Percentiles rank a stretch among this genome's conserved stretches.
Conservation (phyloP, 805 yeast genomes). For the Metschnikowia baotianmanensis region DNA sequence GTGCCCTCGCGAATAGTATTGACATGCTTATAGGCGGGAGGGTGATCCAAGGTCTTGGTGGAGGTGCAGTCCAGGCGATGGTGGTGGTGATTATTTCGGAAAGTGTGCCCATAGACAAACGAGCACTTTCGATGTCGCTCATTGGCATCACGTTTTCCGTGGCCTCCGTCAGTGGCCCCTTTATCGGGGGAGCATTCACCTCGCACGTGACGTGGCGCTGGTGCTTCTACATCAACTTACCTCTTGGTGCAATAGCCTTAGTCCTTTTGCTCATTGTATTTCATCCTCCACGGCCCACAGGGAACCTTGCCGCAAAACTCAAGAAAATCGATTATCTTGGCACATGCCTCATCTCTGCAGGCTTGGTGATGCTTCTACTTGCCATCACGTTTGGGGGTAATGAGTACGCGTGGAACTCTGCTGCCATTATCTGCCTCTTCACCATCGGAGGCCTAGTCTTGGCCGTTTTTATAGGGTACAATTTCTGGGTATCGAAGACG, state of each 20-base stretch:
- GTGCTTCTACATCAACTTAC: constrained; percentile 71
- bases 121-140: constrained; percentile 38
- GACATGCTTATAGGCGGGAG: constrained; percentile 68
- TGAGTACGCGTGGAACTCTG: constrained; percentile 52
- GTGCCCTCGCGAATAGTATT: constrained; percentile 56
- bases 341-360: constrained; percentile 39
- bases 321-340: constrained; percentile 50
- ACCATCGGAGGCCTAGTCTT: constrained; percentile 43
- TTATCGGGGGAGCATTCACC: constrained; percentile 65
- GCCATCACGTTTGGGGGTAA: constrained; percentile 57
- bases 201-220: constrained; percentile 66
- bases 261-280: constrained; percentile 38
- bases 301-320: constrained; percentile 37
- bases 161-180: constrained; percentile 59
- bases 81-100: constrained; percentile 58
- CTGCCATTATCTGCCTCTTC: constrained; percentile 50
- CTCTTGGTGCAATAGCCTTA: constrained; percentile 56
- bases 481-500: constrained; percentile 39
- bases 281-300: constrained; percentile 47
- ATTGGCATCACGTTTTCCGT: constrained; percentile 46
- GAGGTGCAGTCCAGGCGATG: constrained; percentile 62
- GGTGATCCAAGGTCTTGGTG: constrained; percentile 69
- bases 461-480: constrained; percentile 37
- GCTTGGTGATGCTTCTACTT: constrained; percentile 44
- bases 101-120: constrained; percentile 42